Base-by-base conservation (phyloP, 805 yeast genomes). In the Wickerhamiella allomyrinae region DNA sequence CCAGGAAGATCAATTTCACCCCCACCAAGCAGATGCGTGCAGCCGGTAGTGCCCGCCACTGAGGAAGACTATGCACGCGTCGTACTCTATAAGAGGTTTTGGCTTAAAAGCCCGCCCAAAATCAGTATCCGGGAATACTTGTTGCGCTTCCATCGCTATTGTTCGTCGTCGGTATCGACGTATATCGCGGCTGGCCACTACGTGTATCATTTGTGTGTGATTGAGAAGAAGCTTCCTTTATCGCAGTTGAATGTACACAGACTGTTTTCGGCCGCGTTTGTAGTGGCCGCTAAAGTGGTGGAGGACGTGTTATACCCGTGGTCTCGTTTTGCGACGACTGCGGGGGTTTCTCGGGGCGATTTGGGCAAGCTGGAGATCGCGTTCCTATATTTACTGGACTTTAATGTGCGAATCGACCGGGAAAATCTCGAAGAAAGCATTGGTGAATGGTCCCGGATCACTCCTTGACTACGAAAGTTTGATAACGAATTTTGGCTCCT, bases 351-450 rank as follows among this genome's bases (percentile, higher is more conserved):
- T 4, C 45, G 60, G 33, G 41, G 52, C 4, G 80, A 74, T 41
- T 57, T 74, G 39, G 57, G 63, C 42, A 58, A 63, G 21, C 56
- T 75, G 35, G 80, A 74, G 49, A 65, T 73, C 17, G 67, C 74
- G 1, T 58, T 74, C 31, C 55, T 75, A 43, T 70, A 69, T 49
- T 51, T 73, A 37, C 46, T 70, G 39, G 69, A 72, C 51, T 74
- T 72, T 53, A 67, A 70, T 38, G 56, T 75, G 43, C 66, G 64
- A 35, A 68, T 70, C 7, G 69, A 69, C 43, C 57, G 58, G 31
- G 46, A 45, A 2, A 41, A 53, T 4, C 56, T 70, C 25, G 56
- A 57, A 36, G 51, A 52, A 24, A 62, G 60, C 37, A 52, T 67
- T 48, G 45, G 5, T 36, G 51, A 13, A 47, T 53, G 36, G 45